Percentiles rank a stretch among this genome's conserved stretches.
Evolutionary conservation across 1,139 yeast genomes (phyloP).

Genomic region (Scheffersomyces titani): DNA sequence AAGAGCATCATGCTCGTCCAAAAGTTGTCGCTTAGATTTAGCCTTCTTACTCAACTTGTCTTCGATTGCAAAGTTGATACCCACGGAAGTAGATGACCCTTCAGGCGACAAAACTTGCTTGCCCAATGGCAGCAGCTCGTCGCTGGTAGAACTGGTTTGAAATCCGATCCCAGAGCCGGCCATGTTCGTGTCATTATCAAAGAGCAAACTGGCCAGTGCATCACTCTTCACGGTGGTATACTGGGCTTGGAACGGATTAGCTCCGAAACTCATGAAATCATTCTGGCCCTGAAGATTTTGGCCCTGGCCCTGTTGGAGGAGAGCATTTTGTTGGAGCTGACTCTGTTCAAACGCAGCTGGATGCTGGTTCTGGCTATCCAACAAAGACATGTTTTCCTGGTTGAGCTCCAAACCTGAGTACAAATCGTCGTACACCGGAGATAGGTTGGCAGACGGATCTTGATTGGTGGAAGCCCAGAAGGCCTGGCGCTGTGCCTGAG

Average conservation of each 20-base stretch:
- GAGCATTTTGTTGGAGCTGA: not conserved
- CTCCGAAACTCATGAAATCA: not conserved
- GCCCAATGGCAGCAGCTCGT: not conserved
- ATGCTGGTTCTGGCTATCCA: constrained; percentile 2
- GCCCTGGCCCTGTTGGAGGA: not conserved
- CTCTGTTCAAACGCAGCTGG: not conserved
- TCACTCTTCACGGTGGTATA: not conserved
- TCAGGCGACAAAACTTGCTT: not conserved
- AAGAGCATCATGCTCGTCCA: constrained; percentile 41
- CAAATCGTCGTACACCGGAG: constrained; percentile 2
- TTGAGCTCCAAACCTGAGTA: constrained; percentile 4
- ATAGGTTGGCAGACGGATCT: not conserved
- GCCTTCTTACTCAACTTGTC: constrained; percentile 4
- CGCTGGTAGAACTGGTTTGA: not conserved
- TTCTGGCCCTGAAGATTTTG: not conserved
- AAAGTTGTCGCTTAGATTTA: constrained; percentile 25
- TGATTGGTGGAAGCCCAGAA: not conserved
- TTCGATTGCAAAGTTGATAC: not conserved
- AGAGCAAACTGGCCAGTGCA: not conserved
- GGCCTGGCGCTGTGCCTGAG: not conserved
- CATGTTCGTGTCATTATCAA: not conserved
- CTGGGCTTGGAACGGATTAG: not conserved
- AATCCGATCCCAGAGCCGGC: not conserved
- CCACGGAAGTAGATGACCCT: not conserved
- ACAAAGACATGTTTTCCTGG: constrained; percentile 6